Conservation (phyloP, 352 stramenopile species). For the Plasmopara muralis region DNA sequence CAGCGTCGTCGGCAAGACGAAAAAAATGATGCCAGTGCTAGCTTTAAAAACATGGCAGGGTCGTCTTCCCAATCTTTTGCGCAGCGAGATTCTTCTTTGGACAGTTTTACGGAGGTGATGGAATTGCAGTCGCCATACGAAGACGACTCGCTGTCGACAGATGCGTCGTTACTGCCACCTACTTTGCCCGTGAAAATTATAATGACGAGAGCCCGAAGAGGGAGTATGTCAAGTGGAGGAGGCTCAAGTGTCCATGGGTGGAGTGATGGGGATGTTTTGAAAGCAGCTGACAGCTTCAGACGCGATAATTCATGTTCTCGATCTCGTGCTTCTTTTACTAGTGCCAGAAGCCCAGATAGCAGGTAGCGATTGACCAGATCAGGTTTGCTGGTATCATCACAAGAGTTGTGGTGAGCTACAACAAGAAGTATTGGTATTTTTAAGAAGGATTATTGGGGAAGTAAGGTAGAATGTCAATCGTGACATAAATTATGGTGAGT, state of each 20-base stretch:
- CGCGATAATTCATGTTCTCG: slow-evolving; percentile 14
- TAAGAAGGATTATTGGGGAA: too few relatives aligned
- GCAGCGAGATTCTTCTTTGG: slow-evolving; percentile 18
- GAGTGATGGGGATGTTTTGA: slow-evolving; percentile 28
- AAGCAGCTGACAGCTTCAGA: slow-evolving; percentile 13
- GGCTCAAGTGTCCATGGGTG: slow-evolving; percentile 32
- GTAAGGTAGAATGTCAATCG: too few relatives aligned
- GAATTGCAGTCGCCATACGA: slow-evolving; percentile 30
- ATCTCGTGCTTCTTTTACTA: slow-evolving; percentile 13
- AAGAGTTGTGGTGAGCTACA: too few relatives aligned
- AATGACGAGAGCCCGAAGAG: slow-evolving; percentile 13
- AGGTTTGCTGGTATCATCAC: neutral
- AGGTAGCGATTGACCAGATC: slow-evolving; percentile 18
- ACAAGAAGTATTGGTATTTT: too few relatives aligned
- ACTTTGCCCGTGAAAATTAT: slow-evolving; percentile 20
- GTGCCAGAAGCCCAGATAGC: slow-evolving; percentile 17
- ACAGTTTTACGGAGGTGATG: slow-evolving; percentile 23
- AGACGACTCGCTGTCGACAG: slow-evolving; percentile 15
- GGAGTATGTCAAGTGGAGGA: slow-evolving; percentile 10
- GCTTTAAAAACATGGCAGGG: slow-evolving; percentile 6
- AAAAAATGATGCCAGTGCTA: slow-evolving; percentile 8
- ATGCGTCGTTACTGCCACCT: slow-evolving; percentile 15
- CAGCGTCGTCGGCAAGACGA: slow-evolving; percentile 17
- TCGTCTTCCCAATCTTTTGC: slow-evolving; percentile 17
- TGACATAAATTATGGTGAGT: too few relatives aligned